These are phyloP conservation scores for Picea abies DNA, from an alignment of 83 land plant species.

Conservation along the genomic window DNA sequence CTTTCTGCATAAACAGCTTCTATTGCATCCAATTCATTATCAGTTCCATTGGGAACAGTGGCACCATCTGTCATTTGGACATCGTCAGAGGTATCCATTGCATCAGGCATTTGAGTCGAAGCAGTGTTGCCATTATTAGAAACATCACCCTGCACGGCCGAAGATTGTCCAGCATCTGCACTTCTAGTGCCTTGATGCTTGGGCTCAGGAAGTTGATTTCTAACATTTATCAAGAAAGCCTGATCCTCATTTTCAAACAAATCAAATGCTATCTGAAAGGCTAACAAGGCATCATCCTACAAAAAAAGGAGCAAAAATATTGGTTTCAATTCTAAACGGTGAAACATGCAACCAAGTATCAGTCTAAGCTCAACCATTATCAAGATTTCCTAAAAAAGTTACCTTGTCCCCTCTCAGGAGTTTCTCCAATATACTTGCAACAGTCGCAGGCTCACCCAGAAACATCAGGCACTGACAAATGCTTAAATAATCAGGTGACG, in stretches of 20 bases:
- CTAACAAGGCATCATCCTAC: constrained; percentile 40
- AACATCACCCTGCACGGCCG: constrained; percentile 6
- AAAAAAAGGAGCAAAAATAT: neutral
- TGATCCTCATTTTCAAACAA: constrained; percentile 50
- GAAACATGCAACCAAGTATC: neutral
- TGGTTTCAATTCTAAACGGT: neutral
- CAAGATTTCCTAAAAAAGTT: neutral
- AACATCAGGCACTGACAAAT: constrained; percentile 60
- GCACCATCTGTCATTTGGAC: constrained; percentile 10
- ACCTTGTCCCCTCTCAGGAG: constrained; percentile 46
- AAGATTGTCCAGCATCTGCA: neutral
- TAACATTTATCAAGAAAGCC: constrained; percentile 36
- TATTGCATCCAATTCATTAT: neutral
- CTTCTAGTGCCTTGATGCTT: constrained; percentile 7
- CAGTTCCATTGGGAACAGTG: neutral
- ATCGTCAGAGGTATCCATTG: constrained; percentile 25
- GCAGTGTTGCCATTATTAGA: constrained; percentile 16
- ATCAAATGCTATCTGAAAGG: constrained; percentile 53
- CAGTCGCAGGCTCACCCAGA: constrained; percentile 37
- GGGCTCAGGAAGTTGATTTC: constrained; percentile 49
- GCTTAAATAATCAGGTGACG: constrained; percentile 49
- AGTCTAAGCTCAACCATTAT: neutral
- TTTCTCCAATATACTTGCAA: constrained; percentile 39
- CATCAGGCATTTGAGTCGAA: neutral
- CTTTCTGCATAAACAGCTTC: constrained; percentile 35